Conservation (phyloP, 495 filamentous ascomycete species). For the Hypoxylon intermedium region DNA sequence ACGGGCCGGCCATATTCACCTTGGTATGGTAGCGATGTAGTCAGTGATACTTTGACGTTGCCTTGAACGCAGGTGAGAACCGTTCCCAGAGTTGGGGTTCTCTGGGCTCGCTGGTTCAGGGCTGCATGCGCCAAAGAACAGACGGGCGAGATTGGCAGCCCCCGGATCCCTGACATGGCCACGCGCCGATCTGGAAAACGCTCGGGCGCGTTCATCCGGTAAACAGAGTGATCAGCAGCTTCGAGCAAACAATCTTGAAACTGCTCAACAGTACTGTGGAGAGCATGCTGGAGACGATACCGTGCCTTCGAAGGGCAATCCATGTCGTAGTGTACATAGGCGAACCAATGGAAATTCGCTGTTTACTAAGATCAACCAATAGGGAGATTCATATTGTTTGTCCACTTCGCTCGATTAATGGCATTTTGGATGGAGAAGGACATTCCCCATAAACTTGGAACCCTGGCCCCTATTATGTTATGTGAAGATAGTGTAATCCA, state of each 20-base stretch:
- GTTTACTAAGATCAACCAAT: slow-evolving; percentile 12
- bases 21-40: slow-evolving; percentile 5
- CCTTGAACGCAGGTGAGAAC: slow-evolving; percentile 19
- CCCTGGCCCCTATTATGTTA: slow-evolving; percentile 7
- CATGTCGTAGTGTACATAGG: slow-evolving; percentile 1
- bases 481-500: slow-evolving; percentile 7
- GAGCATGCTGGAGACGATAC: background rate
- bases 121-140: slow-evolving; percentile 29
- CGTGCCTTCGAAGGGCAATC: background rate
- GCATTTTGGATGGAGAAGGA: slow-evolving; percentile 9
- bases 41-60: slow-evolving; percentile 7
- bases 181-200: slow-evolving; percentile 33
- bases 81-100: slow-evolving; percentile 13
- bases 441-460: slow-evolving; percentile 4
- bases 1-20: slow-evolving; percentile 23
- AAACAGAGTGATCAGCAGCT: slow-evolving; percentile 17
- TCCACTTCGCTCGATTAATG: slow-evolving; percentile 11
- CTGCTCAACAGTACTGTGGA: slow-evolving; percentile 24
- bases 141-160: slow-evolving; percentile 27
- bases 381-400: background rate
- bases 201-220: slow-evolving; percentile 21
- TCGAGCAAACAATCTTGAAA: slow-evolving; percentile 16
- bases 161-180: slow-evolving; percentile 27
- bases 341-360: background rate
- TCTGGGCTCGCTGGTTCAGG: slow-evolving; percentile 24